Conservation (phyloP, 2,329 filamentous ascomycete species). For the Venturia carpophila region DNA sequence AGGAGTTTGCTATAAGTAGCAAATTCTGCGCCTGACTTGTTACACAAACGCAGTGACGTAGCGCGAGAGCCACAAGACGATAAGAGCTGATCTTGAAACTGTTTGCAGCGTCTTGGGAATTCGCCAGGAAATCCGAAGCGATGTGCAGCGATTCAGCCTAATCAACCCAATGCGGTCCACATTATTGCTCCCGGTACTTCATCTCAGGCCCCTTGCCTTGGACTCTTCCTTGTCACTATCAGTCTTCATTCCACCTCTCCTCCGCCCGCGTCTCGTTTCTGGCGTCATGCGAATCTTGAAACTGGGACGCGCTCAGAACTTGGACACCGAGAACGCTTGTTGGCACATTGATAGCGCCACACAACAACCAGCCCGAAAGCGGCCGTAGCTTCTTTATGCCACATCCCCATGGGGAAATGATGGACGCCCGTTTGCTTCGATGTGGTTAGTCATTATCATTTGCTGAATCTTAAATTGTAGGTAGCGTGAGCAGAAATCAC, state of each 20-base stretch:
- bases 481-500: neutral
- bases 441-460: neutral
- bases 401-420: neutral
- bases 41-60: neutral
- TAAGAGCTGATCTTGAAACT: constrained; percentile 5
- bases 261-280: neutral
- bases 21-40: neutral
- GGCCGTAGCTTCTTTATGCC: neutral
- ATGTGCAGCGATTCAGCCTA: constrained; percentile 7
- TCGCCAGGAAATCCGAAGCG: constrained; percentile 7
- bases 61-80: neutral
- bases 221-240: neutral
- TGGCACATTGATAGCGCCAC: neutral
- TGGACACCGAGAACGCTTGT: constrained; percentile 4
- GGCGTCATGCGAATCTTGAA: constrained; percentile 7
- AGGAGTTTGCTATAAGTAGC: constrained; percentile 7
- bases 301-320: constrained; percentile 1
- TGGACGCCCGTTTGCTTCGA: neutral
- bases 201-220: neutral
- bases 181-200: neutral
- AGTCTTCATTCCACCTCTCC: neutral
- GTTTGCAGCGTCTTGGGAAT: constrained; percentile 1
- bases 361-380: neutral
- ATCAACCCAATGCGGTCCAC: constrained; percentile 2
- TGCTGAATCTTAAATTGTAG: neutral